Evolutionary conservation across 1,284 basidiomycete species (phyloP).

Genomic region (Ustilago hordei): DNA sequence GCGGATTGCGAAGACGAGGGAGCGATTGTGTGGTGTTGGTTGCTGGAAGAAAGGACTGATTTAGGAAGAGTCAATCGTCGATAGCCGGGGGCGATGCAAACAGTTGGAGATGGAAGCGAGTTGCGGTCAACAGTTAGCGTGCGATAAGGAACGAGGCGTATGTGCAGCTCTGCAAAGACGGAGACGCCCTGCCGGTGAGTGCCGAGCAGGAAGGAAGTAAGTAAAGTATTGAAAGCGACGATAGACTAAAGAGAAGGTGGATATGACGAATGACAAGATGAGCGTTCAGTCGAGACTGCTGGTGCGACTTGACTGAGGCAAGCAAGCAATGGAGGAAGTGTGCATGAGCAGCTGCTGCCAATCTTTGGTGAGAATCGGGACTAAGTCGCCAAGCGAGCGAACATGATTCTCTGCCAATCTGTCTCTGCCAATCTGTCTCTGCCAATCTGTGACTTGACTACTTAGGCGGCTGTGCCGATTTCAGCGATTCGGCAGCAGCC

Average conservation of each 20-base stretch:
- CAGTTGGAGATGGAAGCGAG: background rate
- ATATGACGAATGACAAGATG: slow-evolving; percentile 37
- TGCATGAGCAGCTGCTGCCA: background rate
- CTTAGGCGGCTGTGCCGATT: too few species aligned
- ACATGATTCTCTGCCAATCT: background rate
- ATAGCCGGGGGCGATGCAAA: slow-evolving; percentile 27
- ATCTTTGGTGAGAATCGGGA: slow-evolving; percentile 3
- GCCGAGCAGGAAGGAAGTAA: background rate
- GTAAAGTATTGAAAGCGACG: background rate
- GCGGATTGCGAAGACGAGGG: background rate
- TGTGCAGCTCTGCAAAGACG: background rate
- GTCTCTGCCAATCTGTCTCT: background rate
- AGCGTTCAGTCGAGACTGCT: slow-evolving; percentile 14
- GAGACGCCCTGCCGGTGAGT: slow-evolving; percentile 6
- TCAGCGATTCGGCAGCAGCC: background rate
- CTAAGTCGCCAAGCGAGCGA: background rate
- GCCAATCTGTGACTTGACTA: background rate
- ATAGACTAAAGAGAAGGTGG: slow-evolving; percentile 15
- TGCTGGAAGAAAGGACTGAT: background rate
- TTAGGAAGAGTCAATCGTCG: slow-evolving; percentile 12
- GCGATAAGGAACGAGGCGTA: background rate
- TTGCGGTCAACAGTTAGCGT: background rate
- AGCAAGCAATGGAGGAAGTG: background rate
- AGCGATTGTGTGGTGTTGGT: background rate
- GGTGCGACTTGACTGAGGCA: slow-evolving; percentile 25